Percentiles rank a stretch among this genome's conserved stretches.
Evolutionary conservation across 2,329 filamentous ascomycete genomes (phyloP).

Genomic region (Verticillium alfalfae): DNA sequence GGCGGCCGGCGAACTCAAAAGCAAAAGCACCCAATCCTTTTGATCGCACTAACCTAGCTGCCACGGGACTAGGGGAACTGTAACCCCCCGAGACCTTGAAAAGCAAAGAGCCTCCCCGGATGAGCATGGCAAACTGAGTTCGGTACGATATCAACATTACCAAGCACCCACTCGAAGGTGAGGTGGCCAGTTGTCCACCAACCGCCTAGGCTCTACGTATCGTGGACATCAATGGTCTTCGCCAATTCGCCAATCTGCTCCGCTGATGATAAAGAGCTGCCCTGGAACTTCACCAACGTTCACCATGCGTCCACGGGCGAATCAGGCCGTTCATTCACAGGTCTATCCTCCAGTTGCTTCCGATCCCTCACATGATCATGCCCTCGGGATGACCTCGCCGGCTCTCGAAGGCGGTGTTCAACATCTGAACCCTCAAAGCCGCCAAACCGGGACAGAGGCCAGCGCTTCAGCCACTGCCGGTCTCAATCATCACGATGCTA

Average conservation of each 20-base stretch:
- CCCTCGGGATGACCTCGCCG: slow-evolving; percentile 3
- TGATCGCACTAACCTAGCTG: not conserved
- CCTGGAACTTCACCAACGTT: not conserved
- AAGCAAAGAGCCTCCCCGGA: not conserved
- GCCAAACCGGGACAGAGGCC: not conserved
- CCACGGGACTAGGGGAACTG: not conserved
- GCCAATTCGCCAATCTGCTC: not conserved
- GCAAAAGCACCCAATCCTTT: not conserved
- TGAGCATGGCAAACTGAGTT: not conserved
- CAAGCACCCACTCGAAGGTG: not conserved
- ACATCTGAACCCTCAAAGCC: slow-evolving; percentile 1
- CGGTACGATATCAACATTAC: not conserved
- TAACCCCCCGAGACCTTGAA: not conserved
- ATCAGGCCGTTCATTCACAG: not conserved
- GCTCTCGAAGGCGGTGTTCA: slow-evolving; percentile 2
- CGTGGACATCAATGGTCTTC: not conserved
- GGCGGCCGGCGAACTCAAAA: not conserved
- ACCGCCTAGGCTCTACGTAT: not conserved
- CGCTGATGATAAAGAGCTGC: not conserved
- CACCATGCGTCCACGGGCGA: not conserved
- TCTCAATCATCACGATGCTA: not conserved
- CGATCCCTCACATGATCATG: slow-evolving; percentile 4
- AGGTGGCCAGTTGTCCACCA: not conserved
- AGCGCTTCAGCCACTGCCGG: not conserved
- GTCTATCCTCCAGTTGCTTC: not conserved